Evolutionary conservation across 2,329 filamentous ascomycete species (phyloP), one percentile per base, ranked within the genome.

Genomic region (Stromatinia cepivora): DNA sequence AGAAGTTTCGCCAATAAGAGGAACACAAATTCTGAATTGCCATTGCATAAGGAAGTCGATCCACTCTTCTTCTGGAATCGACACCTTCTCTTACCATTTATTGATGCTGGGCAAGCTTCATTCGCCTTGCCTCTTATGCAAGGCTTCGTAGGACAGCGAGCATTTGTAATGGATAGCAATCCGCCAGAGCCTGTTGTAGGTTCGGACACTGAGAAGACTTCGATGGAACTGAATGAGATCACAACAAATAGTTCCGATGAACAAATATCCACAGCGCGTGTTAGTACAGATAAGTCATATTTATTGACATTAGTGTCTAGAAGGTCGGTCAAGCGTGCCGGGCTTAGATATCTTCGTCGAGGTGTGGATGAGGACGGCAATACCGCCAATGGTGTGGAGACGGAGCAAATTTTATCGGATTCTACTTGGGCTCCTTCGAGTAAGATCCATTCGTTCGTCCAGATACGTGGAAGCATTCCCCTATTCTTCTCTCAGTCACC

Each of bases 401-500:
- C 94, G 0, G 95, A 99, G 78, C 95, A 99, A 79, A 90, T 99
- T 13, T 84, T 99, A 3, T 95, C 92, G 0, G 86, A 87, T 0
- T 83, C 88, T 2, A 84, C 84, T 0, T 94, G 91, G 88, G 84
- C 88, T 25, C 77, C 84, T 0, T 81, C 84, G 0, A 82, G 80
- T 2, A 92, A 88, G 73, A 84, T 90, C 2, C 92, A 92, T 78
- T 97, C 93, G 0, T 96, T 97, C 75, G 82, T 96, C 4, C 95
- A 99, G 78, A 84, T 93, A 34, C 87, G 95, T 72, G 94, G 94
- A 9, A 97, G 94, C 31, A 97, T 98, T 72, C 95, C 95, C 0
- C 81, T 98, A 0, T 98, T 95, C 82, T 99, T 97, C 78, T 96
- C 94, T 0, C 95, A 99, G 77, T 93, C 92, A 0, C 94, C 94